Evolutionary conservation across 2,329 filamentous ascomycete species (phyloP).

Genomic region (Ramularia endophylla): DNA sequence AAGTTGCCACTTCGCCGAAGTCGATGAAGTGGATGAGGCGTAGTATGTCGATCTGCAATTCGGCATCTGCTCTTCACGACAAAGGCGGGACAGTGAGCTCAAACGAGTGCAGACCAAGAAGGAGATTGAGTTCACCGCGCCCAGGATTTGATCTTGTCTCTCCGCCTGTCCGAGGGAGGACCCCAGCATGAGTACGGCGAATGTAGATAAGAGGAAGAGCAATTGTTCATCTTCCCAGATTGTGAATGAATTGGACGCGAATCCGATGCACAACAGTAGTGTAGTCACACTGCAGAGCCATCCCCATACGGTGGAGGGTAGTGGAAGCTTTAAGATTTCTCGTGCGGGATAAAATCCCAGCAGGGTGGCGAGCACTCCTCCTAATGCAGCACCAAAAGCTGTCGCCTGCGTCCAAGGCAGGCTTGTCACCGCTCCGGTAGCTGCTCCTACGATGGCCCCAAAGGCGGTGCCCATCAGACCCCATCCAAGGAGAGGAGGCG

Average conservation of each 20-base stretch:
- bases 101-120: slow-evolving; percentile 75
- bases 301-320: slow-evolving; percentile 80
- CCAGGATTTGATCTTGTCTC: slow-evolving; percentile 63
- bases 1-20: slow-evolving; percentile 86
- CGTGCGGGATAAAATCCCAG: slow-evolving; percentile 38
- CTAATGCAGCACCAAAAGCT: slow-evolving; percentile 37
- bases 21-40: slow-evolving; percentile 83
- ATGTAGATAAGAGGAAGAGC: slow-evolving; percentile 83
- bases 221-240: slow-evolving; percentile 98
- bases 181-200: slow-evolving; percentile 68
- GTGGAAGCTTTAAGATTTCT: slow-evolving; percentile 43
- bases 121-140: slow-evolving; percentile 75
- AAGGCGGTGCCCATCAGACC: slow-evolving; percentile 47
- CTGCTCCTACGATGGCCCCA: slow-evolving; percentile 25
- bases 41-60: slow-evolving; percentile 96
- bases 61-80: slow-evolving; percentile 97
- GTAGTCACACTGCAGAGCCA: slow-evolving; percentile 78
- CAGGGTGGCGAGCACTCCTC: slow-evolving; percentile 35
- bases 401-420: slow-evolving; percentile 35
- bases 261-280: slow-evolving; percentile 81
- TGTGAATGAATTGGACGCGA: slow-evolving; percentile 96
- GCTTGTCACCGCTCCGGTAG: slow-evolving; percentile 28
- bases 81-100: slow-evolving; percentile 84
- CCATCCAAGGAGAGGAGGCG: slow-evolving; percentile 46
- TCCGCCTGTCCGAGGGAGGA: slow-evolving; percentile 69